Percentiles rank a stretch among this genome's conserved stretches.
Conservation (phyloP, 2,329 filamentous ascomycete species). For the Didymella sp. region DNA sequence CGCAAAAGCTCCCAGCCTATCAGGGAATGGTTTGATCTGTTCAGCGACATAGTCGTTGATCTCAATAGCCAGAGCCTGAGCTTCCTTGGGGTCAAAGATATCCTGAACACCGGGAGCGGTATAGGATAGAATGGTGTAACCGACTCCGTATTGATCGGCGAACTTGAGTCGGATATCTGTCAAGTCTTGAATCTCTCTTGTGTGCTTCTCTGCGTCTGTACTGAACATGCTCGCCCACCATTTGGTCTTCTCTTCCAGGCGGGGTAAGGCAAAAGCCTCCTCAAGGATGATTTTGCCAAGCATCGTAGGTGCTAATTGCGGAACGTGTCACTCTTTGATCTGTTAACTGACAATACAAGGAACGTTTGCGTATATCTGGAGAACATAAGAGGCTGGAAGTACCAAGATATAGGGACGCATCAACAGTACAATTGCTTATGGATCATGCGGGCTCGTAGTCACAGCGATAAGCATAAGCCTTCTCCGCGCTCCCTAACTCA, state of each 20-base stretch:
- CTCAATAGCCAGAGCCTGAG: conserved; percentile 53
- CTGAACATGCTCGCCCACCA: conserved; percentile 69
- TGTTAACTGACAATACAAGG: neutral
- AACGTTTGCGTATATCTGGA: neutral
- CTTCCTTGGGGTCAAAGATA: conserved; percentile 54
- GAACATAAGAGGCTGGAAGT: neutral
- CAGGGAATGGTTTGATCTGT: conserved; percentile 51
- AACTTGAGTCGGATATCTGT: conserved; percentile 52
- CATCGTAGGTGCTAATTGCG: conserved; percentile 50
- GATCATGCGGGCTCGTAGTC: neutral
- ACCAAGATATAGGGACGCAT: neutral
- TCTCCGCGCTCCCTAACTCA: neutral
- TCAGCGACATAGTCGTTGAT: conserved; percentile 58
- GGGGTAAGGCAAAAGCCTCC: conserved; percentile 67
- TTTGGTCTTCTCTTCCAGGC: conserved; percentile 63
- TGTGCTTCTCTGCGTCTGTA: conserved; percentile 65
- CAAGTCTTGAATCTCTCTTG: conserved; percentile 62
- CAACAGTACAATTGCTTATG: neutral
- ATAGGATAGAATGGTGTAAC: conserved; percentile 57
- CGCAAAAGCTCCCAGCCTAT: conserved; percentile 51
- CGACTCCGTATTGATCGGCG: conserved; percentile 56
- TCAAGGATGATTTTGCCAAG: conserved; percentile 68
- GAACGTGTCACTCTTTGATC: neutral
- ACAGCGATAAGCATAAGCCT: neutral
- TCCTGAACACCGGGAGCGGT: conserved; percentile 59